Conservation (phyloP, 331 rosid species). For the Erythrophleum ivorense region DNA sequence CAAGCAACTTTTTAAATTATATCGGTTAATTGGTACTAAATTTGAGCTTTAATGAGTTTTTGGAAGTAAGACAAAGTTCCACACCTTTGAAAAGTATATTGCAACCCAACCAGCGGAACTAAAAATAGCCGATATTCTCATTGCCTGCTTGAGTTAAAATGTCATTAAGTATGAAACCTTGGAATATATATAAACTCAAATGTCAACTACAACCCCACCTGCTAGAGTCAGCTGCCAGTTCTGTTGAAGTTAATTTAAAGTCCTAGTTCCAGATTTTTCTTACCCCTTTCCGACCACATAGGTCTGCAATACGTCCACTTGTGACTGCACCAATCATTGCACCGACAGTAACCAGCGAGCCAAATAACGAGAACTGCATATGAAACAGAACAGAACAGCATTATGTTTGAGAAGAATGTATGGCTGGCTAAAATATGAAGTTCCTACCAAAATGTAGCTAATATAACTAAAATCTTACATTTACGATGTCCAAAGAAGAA, state of each 20-base stretch:
- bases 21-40: not conserved
- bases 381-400: conserved; percentile 5
- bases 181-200: not conserved
- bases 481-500: no score
- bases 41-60: not conserved
- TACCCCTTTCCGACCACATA: conserved; percentile 18
- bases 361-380: conserved; percentile 16
- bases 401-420: not conserved
- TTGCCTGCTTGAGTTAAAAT: not conserved
- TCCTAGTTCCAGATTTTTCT: not conserved
- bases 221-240: not conserved
- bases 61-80: not conserved
- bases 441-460: not conserved
- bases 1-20: not conserved
- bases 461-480: no score
- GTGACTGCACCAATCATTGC: conserved; percentile 3
- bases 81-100: conserved; percentile 16
- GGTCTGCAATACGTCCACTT: conserved; percentile 12
- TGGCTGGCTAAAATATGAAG: not conserved
- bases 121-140: conserved; percentile 18
- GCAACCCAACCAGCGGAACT: conserved; percentile 3
- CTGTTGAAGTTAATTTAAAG: not conserved
- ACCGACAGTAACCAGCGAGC: conserved; percentile 6
- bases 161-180: not conserved
- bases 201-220: not conserved